A percentile compares a stretch with the other conserved stretches of the same genome.
Evolutionary conservation across 1,139 yeast genomes (phyloP).

Genomic region (Lodderomyces orthopsilosis): DNA sequence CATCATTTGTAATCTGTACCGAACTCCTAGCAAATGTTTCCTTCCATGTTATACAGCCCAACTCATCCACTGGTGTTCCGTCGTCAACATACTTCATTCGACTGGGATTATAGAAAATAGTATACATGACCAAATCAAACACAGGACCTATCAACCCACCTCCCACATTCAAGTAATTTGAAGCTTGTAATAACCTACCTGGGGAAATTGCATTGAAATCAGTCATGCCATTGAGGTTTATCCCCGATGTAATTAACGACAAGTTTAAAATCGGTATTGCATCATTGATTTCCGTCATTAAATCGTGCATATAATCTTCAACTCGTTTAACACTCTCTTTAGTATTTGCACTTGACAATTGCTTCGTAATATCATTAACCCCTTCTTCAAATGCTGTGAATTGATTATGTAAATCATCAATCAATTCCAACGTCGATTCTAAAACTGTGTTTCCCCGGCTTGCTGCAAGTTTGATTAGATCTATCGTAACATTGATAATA

Average conservation of each 20-base stretch:
- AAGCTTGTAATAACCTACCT: slow-evolving; percentile 64
- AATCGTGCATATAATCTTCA: slow-evolving; percentile 46
- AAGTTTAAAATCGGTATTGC: slow-evolving; percentile 69
- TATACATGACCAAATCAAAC: slow-evolving; percentile 58
- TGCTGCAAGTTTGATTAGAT: slow-evolving; percentile 62
- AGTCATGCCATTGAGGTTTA: slow-evolving; percentile 52
- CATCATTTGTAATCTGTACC: slow-evolving; percentile 37
- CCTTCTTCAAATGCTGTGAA: slow-evolving; percentile 58
- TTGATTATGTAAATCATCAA: slow-evolving; percentile 55
- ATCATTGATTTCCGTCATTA: slow-evolving; percentile 58
- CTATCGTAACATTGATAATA: slow-evolving; percentile 68
- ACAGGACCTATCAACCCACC: slow-evolving; percentile 51
- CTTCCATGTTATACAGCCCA: slow-evolving; percentile 62
- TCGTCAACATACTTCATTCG: slow-evolving; percentile 35
- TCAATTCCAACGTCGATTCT: slow-evolving; percentile 54
- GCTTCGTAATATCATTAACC: slow-evolving; percentile 32
- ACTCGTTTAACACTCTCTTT: slow-evolving; percentile 47
- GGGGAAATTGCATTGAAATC: slow-evolving; percentile 57
- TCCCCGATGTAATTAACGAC: slow-evolving; percentile 69
- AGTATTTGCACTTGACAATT: slow-evolving; percentile 28
- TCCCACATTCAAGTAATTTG: slow-evolving; percentile 35
- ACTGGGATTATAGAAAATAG: slow-evolving; percentile 64
- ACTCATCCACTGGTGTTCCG: slow-evolving; percentile 18
- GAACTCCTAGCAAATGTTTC: slow-evolving; percentile 65
- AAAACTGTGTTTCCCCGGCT: slow-evolving; percentile 71